These are phyloP conservation scores for Fraxinus latifolia DNA, from an alignment of 305 asterid genomes.

Conservation along the genomic window DNA sequence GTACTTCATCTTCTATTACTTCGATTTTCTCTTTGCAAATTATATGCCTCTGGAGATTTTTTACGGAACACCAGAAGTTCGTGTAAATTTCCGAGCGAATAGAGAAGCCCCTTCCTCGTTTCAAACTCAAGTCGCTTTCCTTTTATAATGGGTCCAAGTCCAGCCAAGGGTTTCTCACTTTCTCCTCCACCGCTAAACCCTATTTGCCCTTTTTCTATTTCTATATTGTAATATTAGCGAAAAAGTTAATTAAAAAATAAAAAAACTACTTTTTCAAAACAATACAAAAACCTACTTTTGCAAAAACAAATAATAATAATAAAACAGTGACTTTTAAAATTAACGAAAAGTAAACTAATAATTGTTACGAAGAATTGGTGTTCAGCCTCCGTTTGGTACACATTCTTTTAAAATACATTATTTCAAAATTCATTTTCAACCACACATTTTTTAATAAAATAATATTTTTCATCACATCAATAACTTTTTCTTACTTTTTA, in stretches of 20 bases:
- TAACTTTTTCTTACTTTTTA: too few relatives aligned
- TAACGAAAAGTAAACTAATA: background rate
- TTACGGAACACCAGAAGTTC: background rate
- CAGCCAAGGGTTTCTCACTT: slow-evolving; percentile 27
- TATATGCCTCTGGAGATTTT: background rate
- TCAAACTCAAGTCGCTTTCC: slow-evolving; percentile 34
- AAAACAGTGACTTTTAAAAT: background rate
- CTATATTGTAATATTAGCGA: background rate
- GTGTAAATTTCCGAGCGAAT: slow-evolving; percentile 23
- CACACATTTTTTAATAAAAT: too few relatives aligned
- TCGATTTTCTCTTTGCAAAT: background rate
- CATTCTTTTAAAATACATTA: too few relatives aligned
- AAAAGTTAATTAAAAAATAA: background rate
- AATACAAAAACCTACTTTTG: background rate
- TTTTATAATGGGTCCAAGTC: slow-evolving; percentile 9
- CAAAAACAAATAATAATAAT: background rate
- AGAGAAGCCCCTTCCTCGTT: background rate
- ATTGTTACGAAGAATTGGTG: background rate
- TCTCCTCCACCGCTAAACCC: slow-evolving; percentile 5
- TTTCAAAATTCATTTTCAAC: too few relatives aligned
- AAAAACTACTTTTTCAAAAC: background rate
- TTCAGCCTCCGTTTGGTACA: too few relatives aligned
- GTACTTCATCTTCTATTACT: slow-evolving; percentile 53
- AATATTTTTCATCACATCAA: too few relatives aligned
- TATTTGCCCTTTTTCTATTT: background rate